Percentiles rank a stretch among this genome's conserved stretches.
Conservation (phyloP, 352 stramenopile genomes). For the Pythium brachiatum region DNA sequence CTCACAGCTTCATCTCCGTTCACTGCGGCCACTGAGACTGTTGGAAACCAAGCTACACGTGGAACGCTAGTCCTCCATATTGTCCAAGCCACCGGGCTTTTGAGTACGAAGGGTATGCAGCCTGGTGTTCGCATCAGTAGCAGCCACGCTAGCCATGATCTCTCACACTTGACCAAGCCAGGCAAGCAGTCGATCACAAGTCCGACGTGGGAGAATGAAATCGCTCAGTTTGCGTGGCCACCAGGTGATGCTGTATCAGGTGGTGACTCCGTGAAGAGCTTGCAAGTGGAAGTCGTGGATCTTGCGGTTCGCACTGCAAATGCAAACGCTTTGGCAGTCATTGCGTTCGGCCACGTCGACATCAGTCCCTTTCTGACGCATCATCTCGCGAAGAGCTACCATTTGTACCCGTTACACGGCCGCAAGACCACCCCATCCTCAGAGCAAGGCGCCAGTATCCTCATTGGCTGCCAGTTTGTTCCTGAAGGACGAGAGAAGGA, state of each 20-base stretch:
- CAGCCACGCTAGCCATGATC: not conserved
- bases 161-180: conserved; percentile 29
- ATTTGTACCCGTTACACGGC: conserved; percentile 25
- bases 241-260: not conserved
- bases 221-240: conserved; percentile 31
- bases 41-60: not conserved
- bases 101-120: conserved; percentile 36
- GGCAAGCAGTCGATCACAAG: conserved; percentile 34
- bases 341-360: conserved; percentile 37
- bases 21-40: not conserved
- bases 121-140: conserved; percentile 31
- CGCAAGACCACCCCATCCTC: not conserved
- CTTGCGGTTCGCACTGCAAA: conserved; percentile 37
- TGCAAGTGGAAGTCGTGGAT: conserved; percentile 44
- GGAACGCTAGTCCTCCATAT: conserved; percentile 39
- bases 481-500: conserved; percentile 23
- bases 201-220: conserved; percentile 28
- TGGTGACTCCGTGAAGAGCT: too few relatives aligned
- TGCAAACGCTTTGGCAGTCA: conserved; percentile 29
- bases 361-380: conserved; percentile 34
- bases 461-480: conserved; percentile 48
- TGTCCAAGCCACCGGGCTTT: conserved; percentile 27
- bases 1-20: conserved; percentile 4
- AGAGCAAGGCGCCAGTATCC: conserved; percentile 19
- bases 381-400: conserved; percentile 33